Conservation (phyloP, 805 yeast species). For the Metschnikowia peoriensis region DNA sequence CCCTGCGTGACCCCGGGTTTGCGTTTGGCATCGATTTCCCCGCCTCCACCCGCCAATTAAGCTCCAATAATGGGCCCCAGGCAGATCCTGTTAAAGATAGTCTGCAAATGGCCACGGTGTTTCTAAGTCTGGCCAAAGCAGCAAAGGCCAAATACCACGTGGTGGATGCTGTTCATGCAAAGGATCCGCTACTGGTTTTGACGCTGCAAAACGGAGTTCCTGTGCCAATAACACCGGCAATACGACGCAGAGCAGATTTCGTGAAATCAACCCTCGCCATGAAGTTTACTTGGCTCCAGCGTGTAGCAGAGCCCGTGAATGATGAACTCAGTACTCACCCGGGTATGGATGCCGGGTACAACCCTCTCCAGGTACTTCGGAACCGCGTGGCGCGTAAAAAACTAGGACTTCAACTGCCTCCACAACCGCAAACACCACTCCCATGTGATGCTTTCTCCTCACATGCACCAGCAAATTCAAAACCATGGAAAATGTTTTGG, state of each 20-base stretch:
- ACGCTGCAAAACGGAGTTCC: conserved; percentile 9
- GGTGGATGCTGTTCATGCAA: conserved; percentile 11
- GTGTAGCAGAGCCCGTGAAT: conserved; percentile 31
- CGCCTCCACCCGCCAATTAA: neutral
- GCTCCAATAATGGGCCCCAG: neutral
- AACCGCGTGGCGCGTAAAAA: conserved; percentile 60
- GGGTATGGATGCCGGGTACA: conserved; percentile 67
- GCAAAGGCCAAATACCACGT: conserved; percentile 15
- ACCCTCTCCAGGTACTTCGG: conserved; percentile 80
- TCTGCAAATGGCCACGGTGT: conserved; percentile 16
- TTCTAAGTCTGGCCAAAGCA: conserved; percentile 12
- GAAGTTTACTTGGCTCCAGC: conserved; percentile 49
- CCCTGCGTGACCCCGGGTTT: conserved; percentile 8
- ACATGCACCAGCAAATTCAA: conserved; percentile 22
- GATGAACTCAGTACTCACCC: conserved; percentile 29
- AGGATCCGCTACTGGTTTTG: conserved; percentile 1
- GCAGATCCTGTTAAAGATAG: neutral
- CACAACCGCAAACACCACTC: conserved; percentile 40
- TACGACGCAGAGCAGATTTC: conserved; percentile 47
- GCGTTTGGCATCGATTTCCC: conserved; percentile 15
- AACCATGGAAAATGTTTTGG: conserved; percentile 54
- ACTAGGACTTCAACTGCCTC: conserved; percentile 40
- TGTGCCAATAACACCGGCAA: conserved; percentile 29
- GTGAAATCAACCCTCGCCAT: conserved; percentile 48
- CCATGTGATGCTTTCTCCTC: conserved; percentile 62